A percentile compares a stretch with the other conserved stretches of the same genome.
phyloP scores from a whole-genome alignment of 768 basidiomycete genomes.

The Rubroboletus pulcherrimus region DNA sequence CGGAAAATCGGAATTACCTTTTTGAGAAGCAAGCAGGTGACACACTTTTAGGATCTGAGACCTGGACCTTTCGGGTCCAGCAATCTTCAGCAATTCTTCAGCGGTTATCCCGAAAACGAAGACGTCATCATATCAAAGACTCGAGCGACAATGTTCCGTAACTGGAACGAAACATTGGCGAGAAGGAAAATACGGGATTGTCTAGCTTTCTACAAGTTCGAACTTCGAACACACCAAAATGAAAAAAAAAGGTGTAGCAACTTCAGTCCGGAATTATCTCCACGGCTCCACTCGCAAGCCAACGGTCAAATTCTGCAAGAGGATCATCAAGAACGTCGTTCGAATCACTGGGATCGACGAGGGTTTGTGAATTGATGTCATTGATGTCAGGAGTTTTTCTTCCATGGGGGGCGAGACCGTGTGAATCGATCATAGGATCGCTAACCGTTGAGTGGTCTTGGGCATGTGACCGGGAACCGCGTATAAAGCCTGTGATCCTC shows the following conservation, averaged over 20 bases:
- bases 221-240: neutral
- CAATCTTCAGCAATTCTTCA: no score
- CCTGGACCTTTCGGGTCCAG: no score
- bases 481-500: conserved; percentile 24
- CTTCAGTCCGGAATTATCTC: conserved; percentile 39
- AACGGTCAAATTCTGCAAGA: conserved; percentile 64
- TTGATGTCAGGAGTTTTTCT: neutral
- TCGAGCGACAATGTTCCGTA: neutral
- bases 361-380: neutral
- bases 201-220: neutral
- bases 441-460: neutral
- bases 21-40: no score
- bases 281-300: conserved; percentile 63
- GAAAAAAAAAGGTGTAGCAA: neutral
- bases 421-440: neutral
- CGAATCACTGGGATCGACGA: neutral
- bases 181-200: neutral
- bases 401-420: neutral
- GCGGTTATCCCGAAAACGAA: neutral
- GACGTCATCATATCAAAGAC: neutral
- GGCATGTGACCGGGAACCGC: neutral
- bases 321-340: conserved; percentile 38
- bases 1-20: no score
- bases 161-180: neutral
- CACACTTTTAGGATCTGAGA: no score